Evolutionary conservation across 2,329 filamentous ascomycete genomes (phyloP).

Genomic region (Venturia oleaginea): DNA sequence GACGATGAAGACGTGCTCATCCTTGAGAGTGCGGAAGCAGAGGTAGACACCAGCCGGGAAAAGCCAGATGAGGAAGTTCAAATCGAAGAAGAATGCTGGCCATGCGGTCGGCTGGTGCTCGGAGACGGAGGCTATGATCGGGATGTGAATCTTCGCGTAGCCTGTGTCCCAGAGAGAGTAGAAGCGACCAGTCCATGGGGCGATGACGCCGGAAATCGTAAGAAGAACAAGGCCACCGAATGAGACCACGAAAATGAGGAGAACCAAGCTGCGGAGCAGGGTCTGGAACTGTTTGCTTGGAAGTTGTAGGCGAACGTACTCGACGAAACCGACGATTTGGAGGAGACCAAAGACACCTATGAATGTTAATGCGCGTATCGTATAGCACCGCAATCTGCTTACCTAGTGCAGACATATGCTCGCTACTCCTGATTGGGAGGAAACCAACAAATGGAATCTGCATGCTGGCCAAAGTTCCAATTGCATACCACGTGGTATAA

Average conservation of each 20-base stretch:
- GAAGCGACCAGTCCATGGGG: slow-evolving; percentile 96
- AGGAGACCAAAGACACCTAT: slow-evolving; percentile 84
- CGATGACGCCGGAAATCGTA: slow-evolving; percentile 83
- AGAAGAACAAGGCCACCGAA: slow-evolving; percentile 69
- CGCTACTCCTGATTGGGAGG: slow-evolving; percentile 88
- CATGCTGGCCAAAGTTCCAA: slow-evolving; percentile 96
- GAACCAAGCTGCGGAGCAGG: slow-evolving; percentile 67
- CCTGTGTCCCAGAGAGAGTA: slow-evolving; percentile 98
- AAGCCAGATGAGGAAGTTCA: slow-evolving; percentile 97
- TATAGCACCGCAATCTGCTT: neutral
- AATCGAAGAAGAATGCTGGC: slow-evolving; percentile 98
- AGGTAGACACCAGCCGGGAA: slow-evolving; percentile 98
- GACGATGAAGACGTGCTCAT: slow-evolving; percentile 96
- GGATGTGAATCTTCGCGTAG: slow-evolving; percentile 98
- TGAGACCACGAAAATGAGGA: slow-evolving; percentile 63
- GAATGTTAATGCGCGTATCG: slow-evolving; percentile 30
- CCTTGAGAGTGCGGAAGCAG: slow-evolving; percentile 86
- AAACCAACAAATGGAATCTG: slow-evolving; percentile 99
- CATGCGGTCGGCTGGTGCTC: slow-evolving; percentile 98
- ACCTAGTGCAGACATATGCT: slow-evolving; percentile 86
- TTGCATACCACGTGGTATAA: slow-evolving; percentile 96
- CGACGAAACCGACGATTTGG: slow-evolving; percentile 85
- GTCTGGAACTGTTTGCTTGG: slow-evolving; percentile 91
- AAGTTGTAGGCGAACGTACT: slow-evolving; percentile 81
- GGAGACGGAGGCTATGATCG: slow-evolving; percentile 98